A percentile compares a stretch with the other conserved stretches of the same genome.
Evolutionary conservation across 768 basidiomycete genomes (phyloP).

Genomic region (Auriculariales sp.): DNA sequence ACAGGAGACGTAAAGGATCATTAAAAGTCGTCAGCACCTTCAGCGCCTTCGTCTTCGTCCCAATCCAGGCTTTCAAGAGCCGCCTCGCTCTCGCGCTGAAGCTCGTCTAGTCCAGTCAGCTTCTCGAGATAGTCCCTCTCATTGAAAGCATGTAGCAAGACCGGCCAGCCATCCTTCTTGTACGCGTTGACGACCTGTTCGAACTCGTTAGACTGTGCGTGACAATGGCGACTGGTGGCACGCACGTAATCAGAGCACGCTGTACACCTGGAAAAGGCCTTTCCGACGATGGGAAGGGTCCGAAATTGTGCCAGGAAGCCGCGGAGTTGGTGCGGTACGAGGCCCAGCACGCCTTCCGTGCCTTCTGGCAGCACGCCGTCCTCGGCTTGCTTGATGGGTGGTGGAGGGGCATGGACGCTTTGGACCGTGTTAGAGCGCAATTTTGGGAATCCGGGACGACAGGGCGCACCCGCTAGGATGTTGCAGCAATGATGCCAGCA

Average conservation of each 20-base stretch:
- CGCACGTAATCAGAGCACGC: conserved; percentile 74
- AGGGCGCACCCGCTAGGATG: conserved; percentile 67
- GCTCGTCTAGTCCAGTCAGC: conserved; percentile 64
- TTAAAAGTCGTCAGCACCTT: conserved; percentile 15
- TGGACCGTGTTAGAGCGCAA: neutral
- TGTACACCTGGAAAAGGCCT: conserved; percentile 77
- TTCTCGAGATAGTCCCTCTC: conserved; percentile 60
- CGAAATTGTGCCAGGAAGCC: conserved; percentile 82
- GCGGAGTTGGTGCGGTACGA: conserved; percentile 88
- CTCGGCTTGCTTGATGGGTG: conserved; percentile 27
- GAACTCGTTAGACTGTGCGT: no score
- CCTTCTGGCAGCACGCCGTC: conserved; percentile 13
- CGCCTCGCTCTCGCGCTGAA: conserved; percentile 63
- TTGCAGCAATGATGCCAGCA: conserved; percentile 77
- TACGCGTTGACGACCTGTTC: conserved; percentile 80
- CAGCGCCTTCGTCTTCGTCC: conserved; percentile 47
- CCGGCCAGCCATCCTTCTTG: conserved; percentile 59
- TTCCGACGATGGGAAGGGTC: conserved; percentile 70
- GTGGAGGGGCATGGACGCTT: conserved; percentile 56
- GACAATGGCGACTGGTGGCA: no score
- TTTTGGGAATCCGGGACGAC: neutral
- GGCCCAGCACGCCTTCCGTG: conserved; percentile 51
- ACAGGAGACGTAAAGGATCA: neutral
- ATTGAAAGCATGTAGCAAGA: conserved; percentile 72
- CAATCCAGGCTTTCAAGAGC: conserved; percentile 60